Percentiles rank a stretch among this genome's conserved stretches.
phyloP scores from a whole-genome alignment of 2,329 filamentous ascomycete species.

The Cucurbitaria berberidis region DNA sequence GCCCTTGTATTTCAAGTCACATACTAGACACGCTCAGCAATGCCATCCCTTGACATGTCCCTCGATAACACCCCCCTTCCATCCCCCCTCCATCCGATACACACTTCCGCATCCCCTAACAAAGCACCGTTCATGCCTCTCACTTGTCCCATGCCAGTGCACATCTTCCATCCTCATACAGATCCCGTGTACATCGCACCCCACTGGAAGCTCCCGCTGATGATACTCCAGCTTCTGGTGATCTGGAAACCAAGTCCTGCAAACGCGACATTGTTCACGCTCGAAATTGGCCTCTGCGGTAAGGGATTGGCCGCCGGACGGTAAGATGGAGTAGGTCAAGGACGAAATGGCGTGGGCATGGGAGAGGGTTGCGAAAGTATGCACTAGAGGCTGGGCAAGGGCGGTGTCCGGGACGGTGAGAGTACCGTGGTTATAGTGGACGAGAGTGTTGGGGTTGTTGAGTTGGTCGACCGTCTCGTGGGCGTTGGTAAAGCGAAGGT shows the following conservation, averaged over 20 bases:
- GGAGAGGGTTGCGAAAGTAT: slow-evolving; percentile 16
- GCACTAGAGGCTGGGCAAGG: slow-evolving; percentile 6
- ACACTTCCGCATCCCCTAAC: slow-evolving; percentile 23
- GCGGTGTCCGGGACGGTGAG: background rate
- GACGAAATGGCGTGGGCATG: slow-evolving; percentile 18
- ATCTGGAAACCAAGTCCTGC: slow-evolving; percentile 24
- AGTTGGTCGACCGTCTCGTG: background rate
- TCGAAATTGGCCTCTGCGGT: slow-evolving; percentile 26
- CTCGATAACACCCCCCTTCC: slow-evolving; percentile 20
- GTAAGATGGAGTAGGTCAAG: slow-evolving; percentile 17
- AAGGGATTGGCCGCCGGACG: slow-evolving; percentile 14
- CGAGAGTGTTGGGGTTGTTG: background rate
- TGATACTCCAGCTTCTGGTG: slow-evolving; percentile 13
- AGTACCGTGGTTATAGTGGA: background rate
- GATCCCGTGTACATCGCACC: slow-evolving; percentile 23
- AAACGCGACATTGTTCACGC: slow-evolving; percentile 26
- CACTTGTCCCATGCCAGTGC: slow-evolving; percentile 19
- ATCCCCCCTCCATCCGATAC: slow-evolving; percentile 22
- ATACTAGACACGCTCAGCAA: background rate
- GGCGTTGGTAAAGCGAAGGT: slow-evolving; percentile 1
- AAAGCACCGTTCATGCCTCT: slow-evolving; percentile 29
- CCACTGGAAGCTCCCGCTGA: slow-evolving; percentile 15
- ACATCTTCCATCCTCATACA: slow-evolving; percentile 26
- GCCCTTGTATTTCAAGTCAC: background rate
- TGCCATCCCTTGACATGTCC: slow-evolving; percentile 21